Percentiles rank a stretch among this genome's conserved stretches.
These are phyloP conservation scores for Cicer chorassanicum DNA, from an alignment of 306 rosid species.

Conservation along the genomic window DNA sequence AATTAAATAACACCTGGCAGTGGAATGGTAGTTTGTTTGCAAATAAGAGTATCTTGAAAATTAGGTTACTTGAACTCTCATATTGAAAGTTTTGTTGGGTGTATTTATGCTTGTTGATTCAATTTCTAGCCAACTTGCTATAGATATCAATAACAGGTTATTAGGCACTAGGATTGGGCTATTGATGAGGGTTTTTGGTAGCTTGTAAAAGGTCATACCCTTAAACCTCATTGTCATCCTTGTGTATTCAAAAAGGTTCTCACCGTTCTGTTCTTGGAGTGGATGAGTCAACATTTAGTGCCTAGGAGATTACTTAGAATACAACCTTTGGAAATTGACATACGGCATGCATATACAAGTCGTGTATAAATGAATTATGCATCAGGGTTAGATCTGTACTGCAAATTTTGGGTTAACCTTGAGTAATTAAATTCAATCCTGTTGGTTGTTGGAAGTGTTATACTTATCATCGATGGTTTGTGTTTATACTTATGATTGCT, in stretches of 20 bases:
- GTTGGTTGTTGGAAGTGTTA: constrained; percentile 24
- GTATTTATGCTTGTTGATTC: constrained; percentile 7
- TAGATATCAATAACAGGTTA: constrained; percentile 10
- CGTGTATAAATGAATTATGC: background rate
- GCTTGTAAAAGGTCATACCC: background rate
- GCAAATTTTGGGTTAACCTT: background rate
- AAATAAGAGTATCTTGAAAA: constrained; percentile 2
- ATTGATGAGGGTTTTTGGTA: constrained; percentile 12
- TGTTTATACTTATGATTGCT: background rate
- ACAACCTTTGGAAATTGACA: constrained; percentile 13
- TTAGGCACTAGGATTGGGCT: background rate
- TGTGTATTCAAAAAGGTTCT: background rate
- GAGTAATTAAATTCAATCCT: constrained; percentile 11
- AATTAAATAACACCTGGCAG: constrained; percentile 4
- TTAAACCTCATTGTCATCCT: background rate
- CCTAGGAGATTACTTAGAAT: constrained; percentile 34
- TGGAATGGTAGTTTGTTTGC: constrained; percentile 20
- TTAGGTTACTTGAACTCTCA: constrained; percentile 5
- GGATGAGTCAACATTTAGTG: background rate
- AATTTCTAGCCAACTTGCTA: too few species aligned
- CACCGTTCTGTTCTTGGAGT: constrained; percentile 19
- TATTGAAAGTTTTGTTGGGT: background rate
- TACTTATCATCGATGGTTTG: constrained; percentile 31
- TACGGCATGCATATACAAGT: background rate
- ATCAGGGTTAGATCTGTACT: constrained; percentile 29